Evolutionary conservation across 495 filamentous ascomycete genomes (phyloP).

Genomic region (Bathelium albidoporum): DNA sequence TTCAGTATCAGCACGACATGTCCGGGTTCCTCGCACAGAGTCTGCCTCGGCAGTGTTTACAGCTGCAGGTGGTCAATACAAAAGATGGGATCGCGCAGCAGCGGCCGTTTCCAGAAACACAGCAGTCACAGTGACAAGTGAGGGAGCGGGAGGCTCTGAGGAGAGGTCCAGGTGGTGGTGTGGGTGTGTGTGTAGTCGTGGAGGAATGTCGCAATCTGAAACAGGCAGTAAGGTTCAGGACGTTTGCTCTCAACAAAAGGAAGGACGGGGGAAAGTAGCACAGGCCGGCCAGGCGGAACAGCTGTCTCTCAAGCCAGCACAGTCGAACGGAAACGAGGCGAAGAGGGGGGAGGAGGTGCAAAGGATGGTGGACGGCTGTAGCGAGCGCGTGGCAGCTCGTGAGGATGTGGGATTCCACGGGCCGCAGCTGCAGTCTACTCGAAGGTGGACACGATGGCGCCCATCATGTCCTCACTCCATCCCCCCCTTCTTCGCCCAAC

Average conservation of each 20-base stretch:
- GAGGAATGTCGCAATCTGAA: constrained; percentile 4
- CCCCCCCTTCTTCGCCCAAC: not conserved
- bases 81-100: not conserved
- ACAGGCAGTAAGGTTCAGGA: not conserved
- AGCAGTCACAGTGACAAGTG: not conserved
- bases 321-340: not conserved
- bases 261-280: not conserved
- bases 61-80: not conserved
- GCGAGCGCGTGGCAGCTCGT: not conserved
- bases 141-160: not conserved
- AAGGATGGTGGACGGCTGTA: no score
- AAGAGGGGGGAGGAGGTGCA: not conserved
- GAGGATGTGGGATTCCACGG: constrained; percentile 1
- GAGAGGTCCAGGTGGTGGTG: not conserved
- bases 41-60: no score
- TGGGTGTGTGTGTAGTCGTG: not conserved
- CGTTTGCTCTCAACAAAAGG: not conserved
- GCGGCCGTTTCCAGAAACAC: not conserved
- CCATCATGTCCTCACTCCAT: no score
- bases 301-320: not conserved
- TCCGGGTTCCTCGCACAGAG: not conserved
- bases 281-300: not conserved
- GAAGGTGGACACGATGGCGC: no score
- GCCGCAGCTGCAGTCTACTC: not conserved
- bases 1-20: not conserved